Evolutionary conservation across 139 green algal species (phyloP).

Genomic region (Chlorella sp.): DNA sequence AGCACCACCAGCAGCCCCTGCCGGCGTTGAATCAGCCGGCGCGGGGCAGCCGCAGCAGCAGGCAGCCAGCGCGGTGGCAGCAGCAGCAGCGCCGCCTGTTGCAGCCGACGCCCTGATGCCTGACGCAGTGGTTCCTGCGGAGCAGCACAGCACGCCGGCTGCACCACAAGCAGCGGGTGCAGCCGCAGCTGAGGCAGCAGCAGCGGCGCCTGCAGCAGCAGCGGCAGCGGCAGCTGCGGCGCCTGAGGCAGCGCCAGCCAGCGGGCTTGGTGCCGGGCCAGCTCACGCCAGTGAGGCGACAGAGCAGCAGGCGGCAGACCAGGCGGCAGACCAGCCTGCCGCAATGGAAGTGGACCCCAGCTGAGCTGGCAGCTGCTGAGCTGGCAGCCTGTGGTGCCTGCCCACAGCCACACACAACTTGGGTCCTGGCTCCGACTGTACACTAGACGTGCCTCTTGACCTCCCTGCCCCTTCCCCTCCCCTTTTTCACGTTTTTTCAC

Average conservation of each 20-base stretch:
- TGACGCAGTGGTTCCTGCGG: neutral
- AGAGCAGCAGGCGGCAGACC: neutral
- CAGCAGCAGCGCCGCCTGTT: neutral
- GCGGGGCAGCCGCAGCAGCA: neutral
- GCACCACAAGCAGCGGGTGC: neutral
- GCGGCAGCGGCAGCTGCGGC: neutral
- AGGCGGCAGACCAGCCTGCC: neutral
- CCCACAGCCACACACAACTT: too few relatives aligned
- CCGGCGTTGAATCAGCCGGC: neutral
- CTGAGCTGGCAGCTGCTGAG: neutral
- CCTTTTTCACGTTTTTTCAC: too few relatives aligned
- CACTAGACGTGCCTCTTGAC: too few relatives aligned
- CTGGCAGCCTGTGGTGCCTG: too few relatives aligned
- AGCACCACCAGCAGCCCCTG: neutral
- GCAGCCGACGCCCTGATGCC: neutral
- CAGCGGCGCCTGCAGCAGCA: neutral
- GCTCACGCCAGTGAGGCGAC: neutral
- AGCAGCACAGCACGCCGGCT: neutral
- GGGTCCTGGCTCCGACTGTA: too few relatives aligned
- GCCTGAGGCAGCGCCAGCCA: neutral
- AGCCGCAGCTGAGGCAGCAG: neutral
- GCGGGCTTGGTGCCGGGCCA: neutral
- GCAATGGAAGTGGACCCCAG: neutral
- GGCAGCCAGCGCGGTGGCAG: neutral
- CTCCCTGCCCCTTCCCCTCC: too few relatives aligned